Conservation (phyloP, 441 rosid species). For the Mallotus japonicus region DNA sequence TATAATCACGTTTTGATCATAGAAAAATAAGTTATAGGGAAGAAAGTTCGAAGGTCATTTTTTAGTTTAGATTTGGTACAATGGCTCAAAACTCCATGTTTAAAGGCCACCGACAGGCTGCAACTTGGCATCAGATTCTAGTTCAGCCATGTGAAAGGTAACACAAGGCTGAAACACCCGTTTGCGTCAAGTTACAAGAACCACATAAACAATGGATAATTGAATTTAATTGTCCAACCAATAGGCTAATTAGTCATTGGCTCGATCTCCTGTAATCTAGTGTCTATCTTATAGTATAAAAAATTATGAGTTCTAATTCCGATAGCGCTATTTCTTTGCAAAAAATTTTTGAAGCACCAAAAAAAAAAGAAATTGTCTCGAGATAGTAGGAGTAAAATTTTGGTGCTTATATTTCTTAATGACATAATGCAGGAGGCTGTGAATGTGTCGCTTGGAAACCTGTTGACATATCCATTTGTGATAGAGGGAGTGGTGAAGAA, state of each 20-base stretch:
- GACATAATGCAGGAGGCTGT: conserved; percentile 73
- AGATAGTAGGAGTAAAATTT: neutral
- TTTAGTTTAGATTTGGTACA: neutral
- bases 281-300: no score
- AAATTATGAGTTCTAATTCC: no score
- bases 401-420: neutral
- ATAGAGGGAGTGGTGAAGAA: conserved; percentile 62
- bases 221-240: neutral
- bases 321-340: no score
- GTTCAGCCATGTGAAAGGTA: conserved; percentile 13
- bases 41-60: conserved; percentile 5
- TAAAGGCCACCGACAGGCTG: neutral
- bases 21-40: neutral
- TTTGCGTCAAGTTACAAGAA: neutral
- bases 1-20: neutral
- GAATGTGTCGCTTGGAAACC: conserved; percentile 84
- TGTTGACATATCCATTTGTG: conserved; percentile 89
- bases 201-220: neutral
- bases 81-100: conserved; percentile 1
- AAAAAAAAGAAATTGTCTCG: no score
- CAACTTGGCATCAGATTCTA: conserved; percentile 17
- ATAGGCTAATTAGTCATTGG: no score
- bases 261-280: no score
- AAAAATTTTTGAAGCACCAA: no score
- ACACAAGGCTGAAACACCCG: conserved; percentile 2